Base-by-base conservation (phyloP, 768 basidiomycete species). In the Phylloporus sp. region DNA sequence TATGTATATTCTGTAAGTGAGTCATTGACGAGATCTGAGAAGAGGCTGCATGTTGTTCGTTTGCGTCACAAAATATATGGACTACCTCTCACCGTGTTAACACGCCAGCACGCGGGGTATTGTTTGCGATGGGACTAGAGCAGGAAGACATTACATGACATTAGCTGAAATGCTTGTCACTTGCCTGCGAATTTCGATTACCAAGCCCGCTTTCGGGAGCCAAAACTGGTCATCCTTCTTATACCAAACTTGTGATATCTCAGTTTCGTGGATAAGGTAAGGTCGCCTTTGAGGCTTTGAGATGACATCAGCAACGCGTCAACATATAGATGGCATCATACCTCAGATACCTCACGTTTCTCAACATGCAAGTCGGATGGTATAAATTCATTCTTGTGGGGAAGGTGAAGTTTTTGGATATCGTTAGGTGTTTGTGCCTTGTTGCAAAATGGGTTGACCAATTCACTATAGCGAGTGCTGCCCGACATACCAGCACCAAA, bases 221-320 rank as follows among this genome's bases (percentile, higher is more conserved):
- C 92, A 95, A 74, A 97, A 99, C 54, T 77, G 80, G 68, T 99
- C 95, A 66, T 99, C 97, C 65, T 94, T 94, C 76, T 99, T 99
- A 72, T 94, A 82, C 95, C 95, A 99, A 4, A 98, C 72, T 12
- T 84, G 78, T 5, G 86, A 87, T 24, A 86, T 60, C 0, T 80
- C 72, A 0, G 84, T 88, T 67, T 94, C 80, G 28, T 81, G 74
- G 49, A 98, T 80, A 53, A 94, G 78, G 53, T 79, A 73, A 4
- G 95, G 95, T 12, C 88, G 79, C 53, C 79, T 81, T 52, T 78
- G 70, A 24, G 89, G 88, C 91, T 95, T 62, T 45, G 27, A 53
- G 43, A 31, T 38, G 43, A 50, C 22, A 22, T 54, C n/a, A 44
- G 47, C 15, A 24, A 41, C 28, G 47, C 31, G 24, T 34, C 28